A percentile compares a stretch with the other conserved stretches of the same genome.
Conservation (phyloP, 139 green algal species). For the Closterium sp. region DNA sequence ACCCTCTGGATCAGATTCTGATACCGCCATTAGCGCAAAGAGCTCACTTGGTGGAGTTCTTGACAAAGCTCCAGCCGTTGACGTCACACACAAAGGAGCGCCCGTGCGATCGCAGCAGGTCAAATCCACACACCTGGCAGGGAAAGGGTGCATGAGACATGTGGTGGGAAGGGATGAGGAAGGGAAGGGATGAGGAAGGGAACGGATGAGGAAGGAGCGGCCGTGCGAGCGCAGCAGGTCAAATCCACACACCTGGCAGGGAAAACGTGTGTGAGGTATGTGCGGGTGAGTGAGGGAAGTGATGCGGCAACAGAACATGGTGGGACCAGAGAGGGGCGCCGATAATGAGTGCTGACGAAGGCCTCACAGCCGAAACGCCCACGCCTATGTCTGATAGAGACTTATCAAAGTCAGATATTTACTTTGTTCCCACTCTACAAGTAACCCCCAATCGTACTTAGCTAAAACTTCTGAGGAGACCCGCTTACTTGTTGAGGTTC, state of each 20-base stretch:
- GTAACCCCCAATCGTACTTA: too few relatives aligned
- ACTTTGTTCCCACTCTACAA: too few relatives aligned
- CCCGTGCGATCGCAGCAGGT: constrained; percentile 67
- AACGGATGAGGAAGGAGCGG: constrained; percentile 60
- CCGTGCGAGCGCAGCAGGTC: constrained; percentile 68
- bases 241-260: constrained; percentile 56
- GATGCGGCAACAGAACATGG: too few relatives aligned
- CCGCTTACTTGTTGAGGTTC: too few relatives aligned
- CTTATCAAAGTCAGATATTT: too few relatives aligned
- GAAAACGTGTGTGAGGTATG: not conserved
- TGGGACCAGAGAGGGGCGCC: not conserved
- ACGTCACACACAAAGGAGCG: constrained; percentile 95
- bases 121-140: constrained; percentile 57
- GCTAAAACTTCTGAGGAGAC: too few relatives aligned
- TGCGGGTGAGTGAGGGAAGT: not conserved
- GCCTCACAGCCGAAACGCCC: too few relatives aligned
- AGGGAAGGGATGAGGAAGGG: not conserved
- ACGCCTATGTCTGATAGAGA: too few relatives aligned
- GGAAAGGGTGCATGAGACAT: not conserved
- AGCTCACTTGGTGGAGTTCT: constrained; percentile 93
- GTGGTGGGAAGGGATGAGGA: not conserved
- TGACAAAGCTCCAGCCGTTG: constrained; percentile 98
- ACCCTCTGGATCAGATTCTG: too few relatives aligned
- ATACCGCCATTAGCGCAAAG: too few relatives aligned
- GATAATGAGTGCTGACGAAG: not conserved